phyloP scores from a whole-genome alignment of 371 early-diverging fungal species.

The Coemansia sp. region DNA sequence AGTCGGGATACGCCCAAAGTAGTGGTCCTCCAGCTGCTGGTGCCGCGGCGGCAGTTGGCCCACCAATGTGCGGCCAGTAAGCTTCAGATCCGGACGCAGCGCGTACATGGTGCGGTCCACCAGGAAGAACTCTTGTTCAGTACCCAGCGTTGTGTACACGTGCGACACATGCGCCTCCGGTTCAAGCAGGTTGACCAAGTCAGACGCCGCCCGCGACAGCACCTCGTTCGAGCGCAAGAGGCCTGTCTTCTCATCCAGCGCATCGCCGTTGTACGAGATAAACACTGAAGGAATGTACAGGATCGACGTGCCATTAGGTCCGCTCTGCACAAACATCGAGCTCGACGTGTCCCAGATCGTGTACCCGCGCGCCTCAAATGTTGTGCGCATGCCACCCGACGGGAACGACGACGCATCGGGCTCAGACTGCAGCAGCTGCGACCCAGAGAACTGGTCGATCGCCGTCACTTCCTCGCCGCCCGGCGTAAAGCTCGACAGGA shows the following conservation, averaged over 20 bases:
- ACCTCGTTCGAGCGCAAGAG: conserved; percentile 88
- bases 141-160: conserved; percentile 90
- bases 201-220: conserved; percentile 74
- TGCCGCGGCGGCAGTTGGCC: conserved; percentile 95
- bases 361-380: conserved; percentile 94
- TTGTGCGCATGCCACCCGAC: conserved; percentile 71
- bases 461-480: conserved; percentile 82
- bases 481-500: conserved; percentile 70
- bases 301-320: conserved; percentile 86
- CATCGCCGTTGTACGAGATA: conserved; percentile 98
- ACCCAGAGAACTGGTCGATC: conserved; percentile 93
- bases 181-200: conserved; percentile 74
- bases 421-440: conserved; percentile 96
- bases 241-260: conserved; percentile 97
- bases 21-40: conserved; percentile 98
- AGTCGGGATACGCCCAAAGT: conserved; percentile 96
- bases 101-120: conserved; percentile 90
- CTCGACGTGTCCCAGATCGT: conserved; percentile 97
- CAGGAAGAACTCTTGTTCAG: conserved; percentile 98
- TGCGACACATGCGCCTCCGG: conserved; percentile 67
- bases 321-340: conserved; percentile 93
- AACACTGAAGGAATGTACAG: conserved; percentile 97
- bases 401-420: conserved; percentile 99
- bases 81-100: conserved; percentile 94
- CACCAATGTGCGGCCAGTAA: conserved; percentile 89